Conservation (phyloP, 192 early-diverging fungal genomes). For the Backusella tarrabulga region DNA sequence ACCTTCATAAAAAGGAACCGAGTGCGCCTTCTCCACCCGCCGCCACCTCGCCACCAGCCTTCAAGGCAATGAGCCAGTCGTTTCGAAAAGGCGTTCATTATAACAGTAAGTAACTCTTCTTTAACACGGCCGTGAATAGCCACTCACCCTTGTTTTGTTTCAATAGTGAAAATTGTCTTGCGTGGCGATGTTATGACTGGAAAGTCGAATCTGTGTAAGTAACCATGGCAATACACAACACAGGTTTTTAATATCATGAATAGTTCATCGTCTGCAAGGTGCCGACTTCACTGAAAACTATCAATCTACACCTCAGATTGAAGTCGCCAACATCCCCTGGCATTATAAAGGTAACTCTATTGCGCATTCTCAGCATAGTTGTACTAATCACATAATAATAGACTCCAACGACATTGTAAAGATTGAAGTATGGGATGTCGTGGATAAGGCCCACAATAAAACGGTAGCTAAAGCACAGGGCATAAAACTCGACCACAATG, state of each 20-base stretch:
- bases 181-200: constrained; percentile 59
- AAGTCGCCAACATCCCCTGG: constrained; percentile 63
- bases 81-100: constrained; percentile 47
- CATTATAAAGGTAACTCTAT: constrained; percentile 46
- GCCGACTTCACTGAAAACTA: constrained; percentile 42
- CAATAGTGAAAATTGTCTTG: constrained; percentile 57
- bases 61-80: constrained; percentile 36
- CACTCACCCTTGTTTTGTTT: neutral
- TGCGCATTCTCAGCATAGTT: neutral
- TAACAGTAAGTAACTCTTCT: constrained; percentile 35
- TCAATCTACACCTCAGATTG: constrained; percentile 54
- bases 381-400: neutral
- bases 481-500: constrained; percentile 36
- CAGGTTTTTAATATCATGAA: neutral
- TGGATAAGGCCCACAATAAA: constrained; percentile 48
- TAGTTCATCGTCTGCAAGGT: constrained; percentile 56
- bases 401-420: constrained; percentile 60
- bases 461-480: constrained; percentile 2
- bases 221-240: neutral
- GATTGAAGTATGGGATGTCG: constrained; percentile 62
- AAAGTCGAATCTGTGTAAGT: constrained; percentile 56
- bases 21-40: neutral
- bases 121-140: neutral
- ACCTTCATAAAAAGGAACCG: neutral
- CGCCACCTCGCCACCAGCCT: neutral